Evolutionary conservation across 306 rosid genomes (phyloP).

Genomic region (Sindora glabra): DNA sequence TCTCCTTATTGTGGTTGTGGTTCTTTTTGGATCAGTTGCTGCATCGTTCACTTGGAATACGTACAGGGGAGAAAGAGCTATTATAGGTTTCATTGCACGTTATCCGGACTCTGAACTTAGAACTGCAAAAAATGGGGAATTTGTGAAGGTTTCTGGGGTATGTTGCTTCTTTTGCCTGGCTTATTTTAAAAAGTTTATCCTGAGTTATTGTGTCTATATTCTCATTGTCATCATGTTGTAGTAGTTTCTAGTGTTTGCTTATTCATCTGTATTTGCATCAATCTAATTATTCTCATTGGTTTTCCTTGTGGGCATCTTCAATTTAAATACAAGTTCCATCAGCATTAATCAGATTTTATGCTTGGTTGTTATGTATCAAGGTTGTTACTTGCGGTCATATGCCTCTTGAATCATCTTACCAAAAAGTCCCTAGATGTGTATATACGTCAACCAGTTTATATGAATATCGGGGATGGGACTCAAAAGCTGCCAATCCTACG

Average conservation of each 20-base stretch:
- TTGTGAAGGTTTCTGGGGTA: conserved; percentile 99
- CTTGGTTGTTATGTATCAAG: conserved; percentile 33
- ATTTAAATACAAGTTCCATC: background rate
- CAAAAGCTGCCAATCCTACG: conserved; percentile 73
- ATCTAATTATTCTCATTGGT: background rate
- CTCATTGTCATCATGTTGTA: background rate
- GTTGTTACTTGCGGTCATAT: conserved; percentile 95
- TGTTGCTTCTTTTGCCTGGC: conserved; percentile 25
- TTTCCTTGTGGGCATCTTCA: background rate
- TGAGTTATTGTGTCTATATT: background rate
- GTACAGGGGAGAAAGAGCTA: conserved; percentile 84
- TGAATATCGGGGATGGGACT: conserved; percentile 90
- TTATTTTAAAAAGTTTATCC: conserved; percentile 1
- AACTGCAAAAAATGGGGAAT: conserved; percentile 93
- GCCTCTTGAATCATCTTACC: conserved; percentile 91
- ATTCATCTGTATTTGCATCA: background rate
- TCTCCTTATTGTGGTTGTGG: conserved; percentile 78
- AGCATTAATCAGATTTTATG: conserved; percentile 14
- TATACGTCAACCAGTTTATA: conserved; percentile 82
- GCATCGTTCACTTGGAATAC: conserved; percentile 89
- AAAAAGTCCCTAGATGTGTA: conserved; percentile 86
- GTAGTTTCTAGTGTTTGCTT: background rate
- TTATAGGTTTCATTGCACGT: conserved; percentile 52
- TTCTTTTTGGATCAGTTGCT: conserved; percentile 71
- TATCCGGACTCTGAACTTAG: conserved; percentile 97